phyloP scores from a whole-genome alignment of 1,284 basidiomycete species.

The Earliella scabrosa region DNA sequence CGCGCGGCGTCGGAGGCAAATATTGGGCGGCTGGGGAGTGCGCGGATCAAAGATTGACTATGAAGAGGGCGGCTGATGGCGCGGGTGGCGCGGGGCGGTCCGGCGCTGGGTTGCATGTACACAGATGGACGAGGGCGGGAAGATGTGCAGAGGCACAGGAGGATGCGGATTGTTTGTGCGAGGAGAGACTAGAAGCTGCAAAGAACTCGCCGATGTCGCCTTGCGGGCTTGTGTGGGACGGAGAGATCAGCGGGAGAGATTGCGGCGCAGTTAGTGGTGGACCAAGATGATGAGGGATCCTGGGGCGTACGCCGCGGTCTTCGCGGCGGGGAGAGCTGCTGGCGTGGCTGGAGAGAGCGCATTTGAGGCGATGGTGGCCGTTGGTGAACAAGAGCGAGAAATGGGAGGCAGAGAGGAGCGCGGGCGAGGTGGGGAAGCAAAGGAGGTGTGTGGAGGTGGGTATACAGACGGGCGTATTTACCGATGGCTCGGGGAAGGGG shows the following conservation, averaged over 20 bases:
- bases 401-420: slow-evolving; percentile 2
- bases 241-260: not conserved
- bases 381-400: slow-evolving; percentile 1
- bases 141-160: not conserved
- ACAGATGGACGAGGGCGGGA: not conserved
- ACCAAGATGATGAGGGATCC: not conserved
- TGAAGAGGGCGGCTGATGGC: slow-evolving; percentile 11
- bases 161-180: not conserved
- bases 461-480: too few relatives aligned
- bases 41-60: slow-evolving; percentile 22
- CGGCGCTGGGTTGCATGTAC: not conserved
- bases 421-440: not conserved
- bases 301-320: not conserved
- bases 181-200: not conserved
- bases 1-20: not conserved
- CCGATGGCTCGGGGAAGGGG: slow-evolving; percentile 23
- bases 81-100: not conserved
- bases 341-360: not conserved
- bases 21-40: not conserved
- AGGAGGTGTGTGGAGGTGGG: slow-evolving; percentile 1
- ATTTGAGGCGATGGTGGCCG: not conserved
- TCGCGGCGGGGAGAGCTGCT: not conserved
- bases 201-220: not conserved
- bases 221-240: not conserved
- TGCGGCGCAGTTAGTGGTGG: slow-evolving; percentile 7